These are phyloP conservation scores for Hyphodiscus sp. DNA, from an alignment of 2,329 filamentous ascomycete species.

Conservation along the genomic window DNA sequence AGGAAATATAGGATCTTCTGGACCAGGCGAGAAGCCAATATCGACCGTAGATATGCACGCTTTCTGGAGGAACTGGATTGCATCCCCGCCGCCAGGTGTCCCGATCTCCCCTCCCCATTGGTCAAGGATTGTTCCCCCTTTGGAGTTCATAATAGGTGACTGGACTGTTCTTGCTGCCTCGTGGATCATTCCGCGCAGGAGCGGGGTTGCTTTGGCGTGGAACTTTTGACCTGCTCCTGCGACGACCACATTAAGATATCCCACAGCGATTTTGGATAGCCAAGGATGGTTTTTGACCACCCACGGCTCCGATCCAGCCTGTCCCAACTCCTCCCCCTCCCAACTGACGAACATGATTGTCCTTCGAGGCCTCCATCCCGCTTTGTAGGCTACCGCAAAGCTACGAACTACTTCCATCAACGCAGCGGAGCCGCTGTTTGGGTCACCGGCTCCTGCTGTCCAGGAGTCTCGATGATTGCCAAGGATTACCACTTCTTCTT, in stretches of 20 bases:
- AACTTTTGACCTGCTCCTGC: neutral
- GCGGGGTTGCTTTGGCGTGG: no score
- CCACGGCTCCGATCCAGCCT: conserved; percentile 75
- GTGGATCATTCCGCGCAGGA: no score
- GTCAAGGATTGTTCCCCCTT: no score
- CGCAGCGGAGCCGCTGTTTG: conserved; percentile 70
- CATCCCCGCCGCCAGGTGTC: no score
- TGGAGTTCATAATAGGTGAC: no score
- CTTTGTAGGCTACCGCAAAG: conserved; percentile 61
- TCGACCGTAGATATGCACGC: conserved; percentile 34
- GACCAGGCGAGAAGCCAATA: conserved; percentile 40
- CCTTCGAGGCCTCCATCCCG: conserved; percentile 73
- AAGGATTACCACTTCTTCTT: conserved; percentile 71
- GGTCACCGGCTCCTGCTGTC: conserved; percentile 74
- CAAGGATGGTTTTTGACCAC: conserved; percentile 72
- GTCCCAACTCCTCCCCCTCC: conserved; percentile 68
- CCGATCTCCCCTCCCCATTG: no score
- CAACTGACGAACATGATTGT: conserved; percentile 74
- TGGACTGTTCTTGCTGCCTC: no score
- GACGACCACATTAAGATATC: conserved; percentile 23
- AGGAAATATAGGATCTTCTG: conserved; percentile 49
- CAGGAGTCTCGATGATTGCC: conserved; percentile 85
- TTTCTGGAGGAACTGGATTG: no score
- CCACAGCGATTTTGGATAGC: conserved; percentile 44
- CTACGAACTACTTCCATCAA: conserved; percentile 67